These are phyloP conservation scores for Darksidea phi DNA, from an alignment of 495 filamentous ascomycete genomes.

Conservation along the genomic window DNA sequence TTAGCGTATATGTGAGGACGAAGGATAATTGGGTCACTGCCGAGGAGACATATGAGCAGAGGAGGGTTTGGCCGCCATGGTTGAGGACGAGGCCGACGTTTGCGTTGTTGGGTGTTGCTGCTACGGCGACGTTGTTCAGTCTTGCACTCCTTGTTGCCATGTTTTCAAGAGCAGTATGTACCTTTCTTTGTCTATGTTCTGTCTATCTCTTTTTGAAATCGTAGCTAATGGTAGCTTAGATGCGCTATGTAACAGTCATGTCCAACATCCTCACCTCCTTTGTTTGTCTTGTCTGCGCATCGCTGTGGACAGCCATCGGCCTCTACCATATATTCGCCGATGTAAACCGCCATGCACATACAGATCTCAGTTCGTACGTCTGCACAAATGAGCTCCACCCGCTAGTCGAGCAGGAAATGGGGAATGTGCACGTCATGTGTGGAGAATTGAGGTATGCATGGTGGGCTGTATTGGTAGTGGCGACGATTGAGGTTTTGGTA, in stretches of 20 bases:
- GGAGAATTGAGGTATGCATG: not conserved
- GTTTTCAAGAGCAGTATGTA: not conserved
- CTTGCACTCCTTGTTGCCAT: not conserved
- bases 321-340: not conserved
- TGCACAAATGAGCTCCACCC: not conserved
- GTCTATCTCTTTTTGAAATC: not conserved
- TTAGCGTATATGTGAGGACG: not conserved
- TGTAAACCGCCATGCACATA: not conserved
- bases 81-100: not conserved
- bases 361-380: not conserved
- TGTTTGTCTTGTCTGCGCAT: not conserved
- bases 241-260: not conserved
- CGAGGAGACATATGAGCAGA: not conserved
- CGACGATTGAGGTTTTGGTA: not conserved
- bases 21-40: not conserved
- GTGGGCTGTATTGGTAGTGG: not conserved
- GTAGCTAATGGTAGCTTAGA: not conserved
- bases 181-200: not conserved
- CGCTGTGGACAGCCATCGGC: not conserved
- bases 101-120: not conserved
- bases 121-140: not conserved
- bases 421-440: not conserved
- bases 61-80: not conserved
- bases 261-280: not conserved
- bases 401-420: not conserved